These are phyloP conservation scores for Mollisia scopiformis DNA, from an alignment of 2,329 filamentous ascomycete genomes.

Conservation along the genomic window DNA sequence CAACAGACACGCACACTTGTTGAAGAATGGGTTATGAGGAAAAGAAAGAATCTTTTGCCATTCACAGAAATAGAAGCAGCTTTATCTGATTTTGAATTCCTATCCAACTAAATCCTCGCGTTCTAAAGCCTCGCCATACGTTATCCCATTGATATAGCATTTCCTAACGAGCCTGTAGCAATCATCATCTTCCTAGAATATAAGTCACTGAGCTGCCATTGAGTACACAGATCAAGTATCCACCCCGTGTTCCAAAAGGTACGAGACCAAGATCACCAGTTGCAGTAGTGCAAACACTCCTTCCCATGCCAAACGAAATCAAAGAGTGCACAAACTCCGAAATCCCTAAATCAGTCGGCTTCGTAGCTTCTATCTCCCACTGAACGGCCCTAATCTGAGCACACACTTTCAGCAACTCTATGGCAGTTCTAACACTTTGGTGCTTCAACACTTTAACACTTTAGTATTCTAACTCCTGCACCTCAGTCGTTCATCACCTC, in stretches of 20 bases:
- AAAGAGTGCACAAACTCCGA: not conserved
- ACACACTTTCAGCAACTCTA: no score
- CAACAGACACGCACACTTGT: no score
- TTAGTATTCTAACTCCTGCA: no score
- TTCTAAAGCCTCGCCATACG: constrained; percentile 19
- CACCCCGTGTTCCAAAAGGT: not conserved
- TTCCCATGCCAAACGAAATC: not conserved
- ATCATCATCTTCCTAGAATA: constrained; percentile 8
- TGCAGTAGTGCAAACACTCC: constrained; percentile 2
- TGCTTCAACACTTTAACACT: no score
- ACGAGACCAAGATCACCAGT: constrained; percentile 6
- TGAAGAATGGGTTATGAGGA: no score
- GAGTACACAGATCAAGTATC: constrained; percentile 15
- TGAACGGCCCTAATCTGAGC: no score
- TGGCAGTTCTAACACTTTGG: no score
- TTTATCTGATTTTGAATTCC: not conserved
- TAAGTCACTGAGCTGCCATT: constrained; percentile 12
- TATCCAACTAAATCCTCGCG: not conserved
- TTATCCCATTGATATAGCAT: constrained; percentile 20
- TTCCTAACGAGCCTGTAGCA: constrained; percentile 19
- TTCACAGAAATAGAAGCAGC: no score
- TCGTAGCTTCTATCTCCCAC: not conserved
- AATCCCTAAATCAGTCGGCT: not conserved
- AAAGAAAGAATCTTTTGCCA: no score
- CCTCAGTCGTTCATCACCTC: no score